These are phyloP conservation scores for Erysiphe neolycopersici DNA, from an alignment of 2,329 filamentous ascomycete genomes.

Conservation along the genomic window DNA sequence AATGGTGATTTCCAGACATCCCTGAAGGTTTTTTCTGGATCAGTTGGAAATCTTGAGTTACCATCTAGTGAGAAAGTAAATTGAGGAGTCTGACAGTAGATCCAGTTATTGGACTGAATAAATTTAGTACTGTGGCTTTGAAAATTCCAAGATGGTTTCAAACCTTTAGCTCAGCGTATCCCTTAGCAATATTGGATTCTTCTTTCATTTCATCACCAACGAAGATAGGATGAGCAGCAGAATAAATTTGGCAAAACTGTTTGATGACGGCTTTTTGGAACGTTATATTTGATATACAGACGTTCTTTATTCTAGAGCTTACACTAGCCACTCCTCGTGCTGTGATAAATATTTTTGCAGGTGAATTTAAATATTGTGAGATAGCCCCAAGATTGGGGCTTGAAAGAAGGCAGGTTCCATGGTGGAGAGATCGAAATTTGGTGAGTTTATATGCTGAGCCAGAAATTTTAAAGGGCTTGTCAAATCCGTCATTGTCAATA, in stretches of 20 bases:
- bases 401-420: conserved; percentile 66
- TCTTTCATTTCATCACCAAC: conserved; percentile 14
- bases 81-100: conserved; percentile 61
- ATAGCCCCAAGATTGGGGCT: conserved; percentile 50
- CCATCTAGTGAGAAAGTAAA: conserved; percentile 44
- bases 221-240: conserved; percentile 14
- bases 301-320: conserved; percentile 58
- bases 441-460: conserved; percentile 92
- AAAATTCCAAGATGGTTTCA: conserved; percentile 5
- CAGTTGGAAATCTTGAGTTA: conserved; percentile 19
- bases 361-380: conserved; percentile 45
- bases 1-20: background rate
- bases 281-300: conserved; percentile 28
- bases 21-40: background rate
- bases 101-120: conserved; percentile 38
- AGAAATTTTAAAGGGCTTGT: conserved; percentile 43
- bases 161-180: conserved; percentile 34
- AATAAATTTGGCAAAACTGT: conserved; percentile 45
- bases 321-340: conserved; percentile 81
- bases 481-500: background rate
- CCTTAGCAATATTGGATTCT: conserved; percentile 26
- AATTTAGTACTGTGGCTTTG: conserved; percentile 6
- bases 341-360: conserved; percentile 47
- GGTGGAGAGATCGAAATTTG: conserved; percentile 54
- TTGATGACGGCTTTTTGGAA: conserved; percentile 26